Evolutionary conservation across 495 filamentous ascomycete species (phyloP).

Genomic region (Lineolata rhizophorae): DNA sequence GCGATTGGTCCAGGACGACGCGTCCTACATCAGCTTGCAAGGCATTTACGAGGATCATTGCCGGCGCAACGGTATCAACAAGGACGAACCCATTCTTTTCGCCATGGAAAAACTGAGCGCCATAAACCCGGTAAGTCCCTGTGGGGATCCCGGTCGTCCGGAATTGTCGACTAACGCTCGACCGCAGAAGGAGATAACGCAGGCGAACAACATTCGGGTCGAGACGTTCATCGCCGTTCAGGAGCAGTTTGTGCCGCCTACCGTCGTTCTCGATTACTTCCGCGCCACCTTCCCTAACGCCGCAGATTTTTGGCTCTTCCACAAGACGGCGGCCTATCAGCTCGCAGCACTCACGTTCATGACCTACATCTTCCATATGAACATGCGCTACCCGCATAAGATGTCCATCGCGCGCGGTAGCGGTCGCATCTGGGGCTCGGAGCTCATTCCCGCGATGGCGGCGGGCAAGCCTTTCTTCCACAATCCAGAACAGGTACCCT

Average conservation of each 20-base stretch:
- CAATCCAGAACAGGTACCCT: constrained; percentile 83
- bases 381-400: constrained; percentile 83
- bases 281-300: constrained; percentile 71
- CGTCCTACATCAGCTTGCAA: constrained; percentile 84
- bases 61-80: constrained; percentile 58
- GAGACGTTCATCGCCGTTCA: constrained; percentile 86
- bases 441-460: constrained; percentile 71
- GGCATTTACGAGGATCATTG: constrained; percentile 92
- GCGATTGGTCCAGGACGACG: constrained; percentile 81
- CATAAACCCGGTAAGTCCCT: constrained; percentile 20
- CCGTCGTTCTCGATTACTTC: constrained; percentile 72
- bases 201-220: constrained; percentile 26
- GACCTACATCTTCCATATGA: constrained; percentile 95
- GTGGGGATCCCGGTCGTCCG: constrained; percentile 3
- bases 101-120: constrained; percentile 81
- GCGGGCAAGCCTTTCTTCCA: constrained; percentile 66
- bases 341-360: constrained; percentile 93
- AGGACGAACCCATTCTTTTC: constrained; percentile 87
- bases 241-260: constrained; percentile 68
- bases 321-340: constrained; percentile 87
- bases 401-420: constrained; percentile 72
- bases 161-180: constrained; percentile 23
- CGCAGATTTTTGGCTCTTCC: constrained; percentile 93
- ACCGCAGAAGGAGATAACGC: constrained; percentile 7
- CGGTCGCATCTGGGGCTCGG: constrained; percentile 90